These are phyloP conservation scores for Psidium guajava DNA, from an alignment of 345 rosid genomes.

Conservation along the genomic window DNA sequence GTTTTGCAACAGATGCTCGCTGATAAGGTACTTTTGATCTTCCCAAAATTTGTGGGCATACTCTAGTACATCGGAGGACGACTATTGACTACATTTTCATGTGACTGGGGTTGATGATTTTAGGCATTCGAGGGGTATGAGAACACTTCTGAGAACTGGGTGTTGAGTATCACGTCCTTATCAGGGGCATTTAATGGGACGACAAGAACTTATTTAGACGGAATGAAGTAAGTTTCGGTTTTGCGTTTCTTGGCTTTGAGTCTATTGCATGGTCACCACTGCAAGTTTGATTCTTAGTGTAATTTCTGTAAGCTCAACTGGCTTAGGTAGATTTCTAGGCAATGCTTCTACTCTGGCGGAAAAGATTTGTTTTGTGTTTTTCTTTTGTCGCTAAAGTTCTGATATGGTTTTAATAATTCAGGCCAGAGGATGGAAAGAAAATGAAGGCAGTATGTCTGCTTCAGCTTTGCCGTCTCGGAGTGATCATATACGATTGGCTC, in stretches of 20 bases:
- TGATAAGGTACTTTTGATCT: conserved; percentile 46
- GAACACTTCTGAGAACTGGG: conserved; percentile 82
- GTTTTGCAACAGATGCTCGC: conserved; percentile 98
- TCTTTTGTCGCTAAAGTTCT: neutral
- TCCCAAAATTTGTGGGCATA: neutral
- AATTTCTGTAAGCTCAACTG: neutral
- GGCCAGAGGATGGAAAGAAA: conserved; percentile 81
- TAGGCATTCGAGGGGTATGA: conserved; percentile 77
- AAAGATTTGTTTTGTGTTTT: neutral
- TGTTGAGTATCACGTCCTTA: conserved; percentile 79
- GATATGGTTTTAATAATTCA: neutral
- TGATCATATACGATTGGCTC: conserved; percentile 82
- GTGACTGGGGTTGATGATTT: neutral
- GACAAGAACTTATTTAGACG: conserved; percentile 85
- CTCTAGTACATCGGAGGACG: neutral
- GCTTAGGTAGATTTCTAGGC: neutral
- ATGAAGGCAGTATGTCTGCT: conserved; percentile 61
- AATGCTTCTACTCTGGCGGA: neutral
- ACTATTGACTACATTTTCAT: neutral
- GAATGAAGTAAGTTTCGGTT: conserved; percentile 60
- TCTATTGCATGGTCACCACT: neutral
- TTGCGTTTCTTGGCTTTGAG: neutral
- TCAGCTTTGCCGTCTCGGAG: conserved; percentile 76
- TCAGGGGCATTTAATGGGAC: conserved; percentile 98
- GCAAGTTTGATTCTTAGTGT: neutral